Evolutionary conservation across 1,139 yeast genomes (phyloP).

Genomic region (Pneumocystis sp.): DNA sequence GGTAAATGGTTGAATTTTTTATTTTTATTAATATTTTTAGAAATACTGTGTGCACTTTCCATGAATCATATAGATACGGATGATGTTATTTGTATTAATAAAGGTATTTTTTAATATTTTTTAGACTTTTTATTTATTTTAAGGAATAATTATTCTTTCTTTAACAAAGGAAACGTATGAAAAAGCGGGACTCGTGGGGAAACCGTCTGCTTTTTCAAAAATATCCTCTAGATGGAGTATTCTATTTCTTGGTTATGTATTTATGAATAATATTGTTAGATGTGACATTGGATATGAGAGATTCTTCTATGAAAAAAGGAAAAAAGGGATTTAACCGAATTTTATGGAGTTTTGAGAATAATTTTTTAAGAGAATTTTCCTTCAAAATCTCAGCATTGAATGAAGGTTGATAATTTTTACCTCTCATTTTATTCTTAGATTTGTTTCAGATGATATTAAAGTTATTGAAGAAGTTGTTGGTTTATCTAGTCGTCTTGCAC

Average conservation of each 20-base stretch:
- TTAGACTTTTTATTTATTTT: not conserved
- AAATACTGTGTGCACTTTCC: not conserved
- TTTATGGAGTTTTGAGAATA: not conserved
- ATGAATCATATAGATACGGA: not conserved
- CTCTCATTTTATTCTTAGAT: not conserved
- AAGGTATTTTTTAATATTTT: not conserved
- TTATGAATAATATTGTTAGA: not conserved
- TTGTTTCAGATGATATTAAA: not conserved
- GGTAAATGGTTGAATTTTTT: not conserved
- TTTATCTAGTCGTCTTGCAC: not conserved
- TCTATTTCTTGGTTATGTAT: not conserved
- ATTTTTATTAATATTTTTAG: not conserved
- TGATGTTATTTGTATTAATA: not conserved
- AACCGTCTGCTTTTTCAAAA: not conserved
- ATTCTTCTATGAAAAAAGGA: not conserved
- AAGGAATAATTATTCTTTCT: not conserved
- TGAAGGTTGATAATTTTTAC: not conserved
- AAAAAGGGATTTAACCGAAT: not conserved
- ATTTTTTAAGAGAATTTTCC: not conserved
- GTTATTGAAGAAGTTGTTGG: not conserved
- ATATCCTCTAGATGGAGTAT: not conserved
- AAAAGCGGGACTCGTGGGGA: not conserved
- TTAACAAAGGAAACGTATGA: not conserved
- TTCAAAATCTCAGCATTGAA: not conserved
- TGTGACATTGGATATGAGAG: not conserved